Conservation (phyloP, 139 green algal genomes). For the Chlorella vulgaris region DNA sequence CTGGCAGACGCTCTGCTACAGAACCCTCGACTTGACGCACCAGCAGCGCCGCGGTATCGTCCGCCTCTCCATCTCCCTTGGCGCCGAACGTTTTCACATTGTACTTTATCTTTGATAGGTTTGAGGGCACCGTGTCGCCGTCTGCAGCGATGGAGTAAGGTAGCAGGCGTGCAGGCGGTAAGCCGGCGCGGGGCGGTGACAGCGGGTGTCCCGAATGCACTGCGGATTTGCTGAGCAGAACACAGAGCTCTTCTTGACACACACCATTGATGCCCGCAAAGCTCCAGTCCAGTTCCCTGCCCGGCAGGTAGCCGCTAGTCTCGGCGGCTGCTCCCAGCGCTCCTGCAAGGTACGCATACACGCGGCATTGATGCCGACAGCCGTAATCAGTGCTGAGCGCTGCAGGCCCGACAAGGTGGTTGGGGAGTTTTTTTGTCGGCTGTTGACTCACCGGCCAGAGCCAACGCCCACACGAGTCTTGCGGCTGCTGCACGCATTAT, state of each 20-base stretch:
- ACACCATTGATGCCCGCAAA: constrained; percentile 7
- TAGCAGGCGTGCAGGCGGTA: neutral
- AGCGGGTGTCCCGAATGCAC: neutral
- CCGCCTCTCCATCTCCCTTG: neutral
- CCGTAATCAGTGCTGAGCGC: too few species aligned
- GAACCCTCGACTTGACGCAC: neutral
- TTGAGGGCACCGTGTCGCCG: neutral
- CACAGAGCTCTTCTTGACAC: neutral
- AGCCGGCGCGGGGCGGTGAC: neutral
- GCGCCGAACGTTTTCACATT: constrained; percentile 11
- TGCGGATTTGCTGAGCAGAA: neutral
- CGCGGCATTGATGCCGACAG: too few species aligned
- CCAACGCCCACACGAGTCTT: too few species aligned
- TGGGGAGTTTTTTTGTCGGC: too few species aligned
- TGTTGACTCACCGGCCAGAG: too few species aligned
- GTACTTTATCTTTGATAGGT: neutral
- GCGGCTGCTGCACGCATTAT: too few species aligned
- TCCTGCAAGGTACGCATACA: too few species aligned
- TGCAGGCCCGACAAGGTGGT: too few species aligned
- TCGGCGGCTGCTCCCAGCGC: neutral
- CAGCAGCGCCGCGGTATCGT: constrained; percentile 23
- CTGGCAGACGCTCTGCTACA: neutral
- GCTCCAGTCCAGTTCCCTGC: constrained; percentile 19
- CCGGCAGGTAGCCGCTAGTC: constrained; percentile 1
- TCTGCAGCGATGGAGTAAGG: constrained; percentile 3